Evolutionary conservation across 305 asterid genomes (phyloP), one percentile per base, ranked within the genome.

Genomic region (Solanum hybrid): DNA sequence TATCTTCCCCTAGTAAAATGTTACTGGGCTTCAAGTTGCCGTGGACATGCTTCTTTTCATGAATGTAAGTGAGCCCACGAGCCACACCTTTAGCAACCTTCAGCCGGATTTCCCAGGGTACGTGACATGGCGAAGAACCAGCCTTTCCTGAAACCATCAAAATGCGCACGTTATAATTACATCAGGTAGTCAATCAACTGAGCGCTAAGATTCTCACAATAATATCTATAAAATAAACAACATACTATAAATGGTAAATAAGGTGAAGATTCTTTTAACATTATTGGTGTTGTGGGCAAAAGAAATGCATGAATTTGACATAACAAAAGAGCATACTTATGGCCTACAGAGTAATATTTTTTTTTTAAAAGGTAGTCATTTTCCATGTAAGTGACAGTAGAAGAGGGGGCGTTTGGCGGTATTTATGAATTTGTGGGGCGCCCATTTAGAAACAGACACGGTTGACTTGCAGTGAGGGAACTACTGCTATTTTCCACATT

Each of bases 31-130:
- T 97, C 70, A 97, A 90, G 91, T 97, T 97, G 7, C 98, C 99
- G 39, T 97, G 99, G 61, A 97, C 98, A 32, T 97, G 98, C 85
- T 96, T 97, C 93, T 95, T 97, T 79, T 97, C 99, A 91, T 97
- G 99, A 90, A 97, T 94, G 92, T 97, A 97, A 79, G 91, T 78
- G 3, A 97, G 95, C 84, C 99, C 99, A 77, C 98, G 96, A 36
- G 99, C 99, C 91, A 96, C 97, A 3, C 99, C 99, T 92, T 92
- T 95, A 2, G 98, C 98, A 91, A 96, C 94, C 93, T 94, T 96
- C 88, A 97, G 95, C 94, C 99, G 95, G 90, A 91, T 76, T 88
- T 94, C 98, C 98, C 97, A 97, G 0, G 98, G 98, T 32, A 97
- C 80, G 73, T 93, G 99, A 91, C 98, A 93, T 12, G 99, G 99